A percentile compares a stretch with the other conserved stretches of the same genome.
phyloP scores from a whole-genome alignment of 495 filamentous ascomycete species.

The Daldinia decipiens region DNA sequence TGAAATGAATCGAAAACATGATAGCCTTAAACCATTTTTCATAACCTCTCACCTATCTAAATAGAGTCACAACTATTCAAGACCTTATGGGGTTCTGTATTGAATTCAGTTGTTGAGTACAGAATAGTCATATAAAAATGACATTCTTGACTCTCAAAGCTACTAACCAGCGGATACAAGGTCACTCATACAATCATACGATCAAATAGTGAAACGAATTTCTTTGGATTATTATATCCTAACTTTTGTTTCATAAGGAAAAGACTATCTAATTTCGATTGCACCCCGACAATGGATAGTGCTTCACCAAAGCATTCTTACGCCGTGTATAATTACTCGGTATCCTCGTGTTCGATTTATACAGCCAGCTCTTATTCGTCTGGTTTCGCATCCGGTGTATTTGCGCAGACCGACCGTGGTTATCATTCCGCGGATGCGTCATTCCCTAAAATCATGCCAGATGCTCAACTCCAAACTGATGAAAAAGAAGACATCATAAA shows the following conservation, averaged over 20 bases:
- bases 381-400: constrained; percentile 12
- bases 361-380: constrained; percentile 9
- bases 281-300: constrained; percentile 12
- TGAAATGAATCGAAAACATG: too few species aligned
- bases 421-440: constrained; percentile 35
- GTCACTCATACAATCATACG: neutral
- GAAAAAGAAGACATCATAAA: constrained; percentile 14
- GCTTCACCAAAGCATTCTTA: neutral
- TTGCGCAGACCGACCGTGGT: constrained; percentile 12
- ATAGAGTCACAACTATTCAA: too few species aligned
- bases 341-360: constrained; percentile 30
- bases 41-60: too few species aligned
- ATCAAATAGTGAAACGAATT: neutral
- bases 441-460: constrained; percentile 27
- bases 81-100: too few species aligned
- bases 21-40: too few species aligned
- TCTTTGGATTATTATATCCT: constrained; percentile 4
- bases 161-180: too few species aligned
- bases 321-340: constrained; percentile 22
- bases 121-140: too few species aligned
- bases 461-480: constrained; percentile 37
- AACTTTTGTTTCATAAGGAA: constrained; percentile 8
- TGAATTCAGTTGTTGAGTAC: too few species aligned
- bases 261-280: constrained; percentile 23
- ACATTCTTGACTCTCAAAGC: too few species aligned